A percentile compares a stretch with the other conserved stretches of the same genome.
These are phyloP conservation scores for Ocimum tenuiflorum DNA, from an alignment of 257 asterid genomes.

Conservation along the genomic window DNA sequence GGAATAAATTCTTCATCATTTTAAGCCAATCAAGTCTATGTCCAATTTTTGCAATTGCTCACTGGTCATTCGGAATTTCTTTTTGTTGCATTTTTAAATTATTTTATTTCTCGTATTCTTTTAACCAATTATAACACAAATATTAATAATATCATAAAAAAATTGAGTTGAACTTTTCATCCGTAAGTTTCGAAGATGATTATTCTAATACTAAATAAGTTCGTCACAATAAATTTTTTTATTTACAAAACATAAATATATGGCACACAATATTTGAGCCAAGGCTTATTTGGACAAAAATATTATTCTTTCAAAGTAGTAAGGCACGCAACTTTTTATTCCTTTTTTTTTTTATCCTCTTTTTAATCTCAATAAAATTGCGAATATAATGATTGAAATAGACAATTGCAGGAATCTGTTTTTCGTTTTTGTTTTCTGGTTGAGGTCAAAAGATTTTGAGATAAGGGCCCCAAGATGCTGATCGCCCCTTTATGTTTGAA, in stretches of 20 bases:
- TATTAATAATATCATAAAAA: no score
- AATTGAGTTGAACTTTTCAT: no score
- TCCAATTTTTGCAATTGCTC: no score
- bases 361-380: background rate
- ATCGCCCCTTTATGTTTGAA: background rate
- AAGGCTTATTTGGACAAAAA: background rate
- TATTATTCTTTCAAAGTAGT: background rate
- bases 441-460: background rate
- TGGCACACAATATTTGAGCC: no score
- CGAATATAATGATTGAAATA: constrained; percentile 4
- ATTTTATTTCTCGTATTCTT: background rate
- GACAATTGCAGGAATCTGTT: background rate
- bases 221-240: no score
- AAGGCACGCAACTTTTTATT: background rate
- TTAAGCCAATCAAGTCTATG: constrained; percentile 15
- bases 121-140: no score
- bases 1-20: constrained; percentile 20
- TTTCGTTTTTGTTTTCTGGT: background rate
- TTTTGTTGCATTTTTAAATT: background rate
- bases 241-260: no score
- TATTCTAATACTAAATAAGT: no score
- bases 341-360: background rate
- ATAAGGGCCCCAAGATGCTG: constrained; percentile 7
- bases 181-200: no score
- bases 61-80: no score